phyloP scores from a whole-genome alignment of 1,284 basidiomycete species.

The Meira miltonrushii region DNA sequence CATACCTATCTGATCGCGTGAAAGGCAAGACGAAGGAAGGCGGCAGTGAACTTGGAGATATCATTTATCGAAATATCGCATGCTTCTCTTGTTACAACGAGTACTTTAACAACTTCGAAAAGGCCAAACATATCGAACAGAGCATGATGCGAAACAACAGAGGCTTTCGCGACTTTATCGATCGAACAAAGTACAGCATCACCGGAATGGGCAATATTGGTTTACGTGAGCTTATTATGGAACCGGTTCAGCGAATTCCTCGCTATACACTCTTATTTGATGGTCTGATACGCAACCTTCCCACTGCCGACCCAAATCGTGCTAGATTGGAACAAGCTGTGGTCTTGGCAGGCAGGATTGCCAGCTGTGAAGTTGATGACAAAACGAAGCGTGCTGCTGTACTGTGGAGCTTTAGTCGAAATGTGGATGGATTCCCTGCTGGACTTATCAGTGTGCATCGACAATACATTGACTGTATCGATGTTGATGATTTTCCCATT shows the following conservation, averaged over 20 bases:
- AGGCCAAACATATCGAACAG: conserved; percentile 83
- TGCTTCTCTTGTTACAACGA: conserved; percentile 80
- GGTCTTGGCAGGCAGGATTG: conserved; percentile 81
- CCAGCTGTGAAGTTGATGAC: conserved; percentile 84
- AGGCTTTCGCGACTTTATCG: conserved; percentile 74
- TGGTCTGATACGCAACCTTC: conserved; percentile 40
- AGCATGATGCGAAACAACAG: conserved; percentile 70
- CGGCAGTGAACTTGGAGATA: conserved; percentile 64
- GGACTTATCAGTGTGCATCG: conserved; percentile 62
- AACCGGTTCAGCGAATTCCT: conserved; percentile 98
- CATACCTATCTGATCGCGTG: conserved; percentile 24
- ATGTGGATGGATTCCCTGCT: conserved; percentile 81
- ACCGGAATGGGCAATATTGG: conserved; percentile 69
- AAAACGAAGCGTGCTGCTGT: conserved; percentile 82
- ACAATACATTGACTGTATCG: conserved; percentile 84
- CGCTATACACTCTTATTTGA: conserved; percentile 90
- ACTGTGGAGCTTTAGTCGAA: conserved; percentile 76
- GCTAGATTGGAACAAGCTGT: conserved; percentile 69
- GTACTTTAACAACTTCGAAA: conserved; percentile 86
- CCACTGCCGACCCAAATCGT: conserved; percentile 54
- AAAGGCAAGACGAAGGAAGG: conserved; percentile 42
- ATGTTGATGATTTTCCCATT: conserved; percentile 74
- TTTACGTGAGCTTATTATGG: conserved; percentile 89
- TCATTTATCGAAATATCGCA: conserved; percentile 67
- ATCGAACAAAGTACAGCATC: conserved; percentile 82